These are phyloP conservation scores for Heterobasidion irregulare DNA, from an alignment of 1,284 basidiomycete species.

Conservation along the genomic window DNA sequence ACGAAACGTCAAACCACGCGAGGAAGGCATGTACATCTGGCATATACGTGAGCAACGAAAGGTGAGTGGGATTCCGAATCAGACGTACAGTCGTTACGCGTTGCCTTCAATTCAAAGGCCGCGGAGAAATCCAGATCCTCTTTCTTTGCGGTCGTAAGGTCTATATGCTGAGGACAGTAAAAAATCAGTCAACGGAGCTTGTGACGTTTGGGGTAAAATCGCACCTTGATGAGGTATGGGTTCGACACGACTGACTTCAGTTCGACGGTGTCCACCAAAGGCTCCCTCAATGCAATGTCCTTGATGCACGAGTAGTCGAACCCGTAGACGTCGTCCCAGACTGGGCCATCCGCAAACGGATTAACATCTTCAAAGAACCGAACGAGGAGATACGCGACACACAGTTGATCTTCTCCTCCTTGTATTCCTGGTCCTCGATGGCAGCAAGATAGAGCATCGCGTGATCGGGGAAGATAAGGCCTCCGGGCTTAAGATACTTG, in stretches of 20 bases:
- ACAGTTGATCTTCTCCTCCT: conserved; percentile 99
- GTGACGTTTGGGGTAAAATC: conserved; percentile 6
- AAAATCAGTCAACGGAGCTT: not conserved
- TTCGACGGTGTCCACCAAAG: conserved; percentile 96
- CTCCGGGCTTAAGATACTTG: conserved; percentile 89
- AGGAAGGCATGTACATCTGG: conserved; percentile 97
- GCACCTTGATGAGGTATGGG: conserved; percentile 79
- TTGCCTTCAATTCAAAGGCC: conserved; percentile 77
- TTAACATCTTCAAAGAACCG: not conserved
- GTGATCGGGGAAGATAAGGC: conserved; percentile 94
- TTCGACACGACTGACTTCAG: conserved; percentile 88
- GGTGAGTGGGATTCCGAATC: not conserved
- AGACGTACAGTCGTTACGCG: conserved; percentile 85
- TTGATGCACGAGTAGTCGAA: conserved; percentile 99
- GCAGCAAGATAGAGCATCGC: conserved; percentile 93
- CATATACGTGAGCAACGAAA: conserved; percentile 5
- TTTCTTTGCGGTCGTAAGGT: conserved; percentile 89
- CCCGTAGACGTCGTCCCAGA: conserved; percentile 99
- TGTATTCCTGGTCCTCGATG: conserved; percentile 99
- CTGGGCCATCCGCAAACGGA: conserved; percentile 30
- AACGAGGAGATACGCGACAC: conserved; percentile 20
- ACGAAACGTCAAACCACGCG: conserved; percentile 98
- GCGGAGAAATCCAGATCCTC: conserved; percentile 88
- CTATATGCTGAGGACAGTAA: conserved; percentile 56
- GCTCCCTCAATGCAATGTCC: conserved; percentile 94